Evolutionary conservation across 192 early-diverging fungal genomes (phyloP).

Genomic region (Coemansia pectinata): DNA sequence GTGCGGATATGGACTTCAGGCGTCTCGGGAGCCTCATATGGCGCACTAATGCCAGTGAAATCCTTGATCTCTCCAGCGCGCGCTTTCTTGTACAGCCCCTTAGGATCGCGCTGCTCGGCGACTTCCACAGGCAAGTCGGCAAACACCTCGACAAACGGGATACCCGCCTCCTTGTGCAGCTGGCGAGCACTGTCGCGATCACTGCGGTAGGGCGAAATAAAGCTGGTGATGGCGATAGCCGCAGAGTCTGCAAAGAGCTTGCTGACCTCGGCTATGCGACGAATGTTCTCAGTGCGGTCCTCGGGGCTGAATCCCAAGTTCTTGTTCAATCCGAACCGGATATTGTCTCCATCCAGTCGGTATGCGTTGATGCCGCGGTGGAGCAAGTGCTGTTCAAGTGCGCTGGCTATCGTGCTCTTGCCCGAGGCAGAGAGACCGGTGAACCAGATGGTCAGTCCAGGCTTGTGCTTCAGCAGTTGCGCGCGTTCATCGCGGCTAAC

Average conservation of each 20-base stretch:
- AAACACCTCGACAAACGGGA: conserved; percentile 88
- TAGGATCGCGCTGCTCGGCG: conserved; percentile 89
- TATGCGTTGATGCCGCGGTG: conserved; percentile 74
- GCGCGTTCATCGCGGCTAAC: conserved; percentile 76
- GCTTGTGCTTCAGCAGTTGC: conserved; percentile 59
- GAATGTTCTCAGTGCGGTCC: conserved; percentile 94
- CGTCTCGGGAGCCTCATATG: conserved; percentile 81
- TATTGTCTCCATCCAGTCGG: conserved; percentile 95
- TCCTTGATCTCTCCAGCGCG: conserved; percentile 92
- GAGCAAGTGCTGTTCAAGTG: conserved; percentile 86
- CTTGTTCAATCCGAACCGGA: conserved; percentile 97
- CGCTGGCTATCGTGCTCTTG: conserved; percentile 89
- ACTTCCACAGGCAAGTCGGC: conserved; percentile 86
- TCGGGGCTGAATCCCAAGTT: conserved; percentile 89
- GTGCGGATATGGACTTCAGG: conserved; percentile 88
- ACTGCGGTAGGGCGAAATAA: conserved; percentile 84
- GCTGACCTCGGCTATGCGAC: conserved; percentile 82
- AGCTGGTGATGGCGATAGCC: conserved; percentile 79
- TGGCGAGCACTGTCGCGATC: conserved; percentile 81
- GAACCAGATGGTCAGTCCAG: conserved; percentile 88
- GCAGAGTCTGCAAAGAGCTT: conserved; percentile 92
- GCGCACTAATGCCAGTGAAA: conserved; percentile 93
- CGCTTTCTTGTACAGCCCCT: conserved; percentile 96
- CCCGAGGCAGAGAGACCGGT: conserved; percentile 95
- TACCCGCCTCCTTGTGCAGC: conserved; percentile 70